Percentiles rank a stretch among this genome's conserved stretches.
phyloP scores from a whole-genome alignment of 495 filamentous ascomycete genomes.

The Patellaria atrata region DNA sequence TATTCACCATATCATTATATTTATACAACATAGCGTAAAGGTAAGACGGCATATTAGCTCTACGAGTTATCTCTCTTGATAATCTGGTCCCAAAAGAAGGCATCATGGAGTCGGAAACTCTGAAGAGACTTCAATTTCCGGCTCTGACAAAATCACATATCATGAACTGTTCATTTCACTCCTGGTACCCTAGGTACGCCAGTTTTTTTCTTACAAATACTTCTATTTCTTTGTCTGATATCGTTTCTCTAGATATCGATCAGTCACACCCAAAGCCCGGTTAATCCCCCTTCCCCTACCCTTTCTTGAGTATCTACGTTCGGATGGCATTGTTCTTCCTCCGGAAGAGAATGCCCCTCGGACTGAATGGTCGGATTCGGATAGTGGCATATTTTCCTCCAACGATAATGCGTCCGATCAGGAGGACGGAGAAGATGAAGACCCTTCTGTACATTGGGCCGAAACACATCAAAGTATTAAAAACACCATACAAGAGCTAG shows the following conservation, averaged over 20 bases:
- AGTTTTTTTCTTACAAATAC: slow-evolving; percentile 2
- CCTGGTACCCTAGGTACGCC: slow-evolving; percentile 66
- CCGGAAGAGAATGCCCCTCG: slow-evolving; percentile 35
- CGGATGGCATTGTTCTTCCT: slow-evolving; percentile 84
- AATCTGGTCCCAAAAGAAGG: too few species aligned
- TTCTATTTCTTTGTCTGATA: not conserved
- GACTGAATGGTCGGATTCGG: slow-evolving; percentile 26
- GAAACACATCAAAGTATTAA: slow-evolving; percentile 66
- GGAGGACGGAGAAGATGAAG: slow-evolving; percentile 33
- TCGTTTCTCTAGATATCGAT: slow-evolving; percentile 47
- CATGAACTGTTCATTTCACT: slow-evolving; percentile 83
- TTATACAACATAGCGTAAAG: too few species aligned
- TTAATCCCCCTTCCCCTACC: slow-evolving; percentile 57
- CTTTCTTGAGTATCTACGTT: slow-evolving; percentile 77
- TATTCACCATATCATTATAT: too few species aligned
- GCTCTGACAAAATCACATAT: slow-evolving; percentile 76
- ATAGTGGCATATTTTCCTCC: slow-evolving; percentile 30
- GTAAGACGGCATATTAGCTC: too few species aligned
- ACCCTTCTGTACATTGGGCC: slow-evolving; percentile 46
- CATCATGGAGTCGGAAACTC: too few species aligned
- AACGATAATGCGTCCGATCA: slow-evolving; percentile 30
- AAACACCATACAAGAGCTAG: slow-evolving; percentile 58
- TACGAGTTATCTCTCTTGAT: too few species aligned
- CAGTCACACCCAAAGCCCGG: slow-evolving; percentile 67
- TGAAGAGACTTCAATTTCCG: slow-evolving; percentile 51